Evolutionary conservation across 192 early-diverging fungal genomes (phyloP).

Genomic region (Oehlia diaphana): DNA sequence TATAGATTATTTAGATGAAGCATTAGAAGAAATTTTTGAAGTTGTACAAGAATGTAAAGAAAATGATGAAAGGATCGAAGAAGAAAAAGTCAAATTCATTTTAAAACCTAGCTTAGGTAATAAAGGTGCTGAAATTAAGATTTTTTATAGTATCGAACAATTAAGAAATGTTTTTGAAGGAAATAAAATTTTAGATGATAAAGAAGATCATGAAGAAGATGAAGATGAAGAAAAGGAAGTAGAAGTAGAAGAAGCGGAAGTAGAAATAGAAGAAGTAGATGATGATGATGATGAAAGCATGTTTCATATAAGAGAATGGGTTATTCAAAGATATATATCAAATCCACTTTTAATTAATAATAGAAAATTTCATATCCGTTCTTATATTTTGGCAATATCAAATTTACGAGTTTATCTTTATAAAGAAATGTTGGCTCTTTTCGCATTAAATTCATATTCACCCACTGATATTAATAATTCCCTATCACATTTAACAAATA

Average conservation of each 20-base stretch:
- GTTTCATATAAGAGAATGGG: slow-evolving; percentile 69
- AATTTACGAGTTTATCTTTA: slow-evolving; percentile 61
- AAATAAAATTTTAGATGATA: slow-evolving; percentile 40
- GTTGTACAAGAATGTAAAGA: slow-evolving; percentile 54
- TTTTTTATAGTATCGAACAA: slow-evolving; percentile 58
- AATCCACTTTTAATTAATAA: slow-evolving; percentile 50
- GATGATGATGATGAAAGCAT: slow-evolving; percentile 42
- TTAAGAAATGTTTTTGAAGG: slow-evolving; percentile 46
- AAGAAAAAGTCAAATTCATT: slow-evolving; percentile 51
- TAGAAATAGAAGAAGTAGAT: too few relatives aligned
- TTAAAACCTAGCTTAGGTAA: slow-evolving; percentile 66
- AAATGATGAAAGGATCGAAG: slow-evolving; percentile 41
- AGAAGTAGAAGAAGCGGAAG: too few relatives aligned
- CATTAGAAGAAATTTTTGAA: slow-evolving; percentile 67
- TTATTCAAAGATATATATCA: slow-evolving; percentile 66
- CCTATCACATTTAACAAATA: slow-evolving; percentile 63
- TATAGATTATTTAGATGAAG: slow-evolving; percentile 66
- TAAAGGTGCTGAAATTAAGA: slow-evolving; percentile 61
- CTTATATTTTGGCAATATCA: slow-evolving; percentile 60
- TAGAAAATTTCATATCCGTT: slow-evolving; percentile 69
- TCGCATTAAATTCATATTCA: slow-evolving; percentile 56
- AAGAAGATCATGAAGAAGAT: slow-evolving; percentile 32
- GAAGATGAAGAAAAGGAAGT: too few relatives aligned
- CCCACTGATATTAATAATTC: slow-evolving; percentile 45
- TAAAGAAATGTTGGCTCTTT: slow-evolving; percentile 63